phyloP scores from a whole-genome alignment of 2,329 filamentous ascomycete genomes.

The Hypocreales sp. region DNA sequence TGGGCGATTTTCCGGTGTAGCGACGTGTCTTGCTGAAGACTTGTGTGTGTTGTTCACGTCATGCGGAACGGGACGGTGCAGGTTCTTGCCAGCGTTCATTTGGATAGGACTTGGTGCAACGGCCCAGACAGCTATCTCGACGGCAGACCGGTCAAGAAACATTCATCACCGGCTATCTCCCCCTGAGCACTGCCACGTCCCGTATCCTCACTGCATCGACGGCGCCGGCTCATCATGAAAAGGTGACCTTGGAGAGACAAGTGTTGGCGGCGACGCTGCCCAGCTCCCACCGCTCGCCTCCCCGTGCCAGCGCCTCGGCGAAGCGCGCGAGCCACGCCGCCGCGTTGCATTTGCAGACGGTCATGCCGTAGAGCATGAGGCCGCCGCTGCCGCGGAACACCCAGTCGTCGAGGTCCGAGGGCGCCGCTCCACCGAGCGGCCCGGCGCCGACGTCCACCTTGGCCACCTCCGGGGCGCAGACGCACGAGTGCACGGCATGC shows the following conservation, averaged over 20 bases:
- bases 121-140: too few relatives aligned
- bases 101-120: too few relatives aligned
- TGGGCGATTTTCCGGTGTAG: too few relatives aligned
- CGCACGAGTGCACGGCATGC: slow-evolving; percentile 10
- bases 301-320: slow-evolving; percentile 4
- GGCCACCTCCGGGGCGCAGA: slow-evolving; percentile 11
- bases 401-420: slow-evolving; percentile 13
- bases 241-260: slow-evolving; percentile 3
- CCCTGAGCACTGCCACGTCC: too few relatives aligned
- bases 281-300: slow-evolving; percentile 6
- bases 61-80: too few relatives aligned
- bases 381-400: slow-evolving; percentile 7
- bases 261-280: slow-evolving; percentile 3
- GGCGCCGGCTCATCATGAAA: too few relatives aligned
- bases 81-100: too few relatives aligned
- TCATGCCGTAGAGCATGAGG: slow-evolving; percentile 3
- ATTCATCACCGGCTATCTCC: too few relatives aligned
- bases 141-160: too few relatives aligned
- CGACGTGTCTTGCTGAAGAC: too few relatives aligned
- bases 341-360: slow-evolving; percentile 6
- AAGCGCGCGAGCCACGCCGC: slow-evolving; percentile 4
- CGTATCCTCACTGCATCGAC: too few relatives aligned
- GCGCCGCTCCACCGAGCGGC: slow-evolving; percentile 9
- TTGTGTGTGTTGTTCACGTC: too few relatives aligned
- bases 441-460: slow-evolving; percentile 10